These are phyloP conservation scores for Solanum bukasovii DNA, from an alignment of 257 asterid genomes.

Conservation along the genomic window DNA sequence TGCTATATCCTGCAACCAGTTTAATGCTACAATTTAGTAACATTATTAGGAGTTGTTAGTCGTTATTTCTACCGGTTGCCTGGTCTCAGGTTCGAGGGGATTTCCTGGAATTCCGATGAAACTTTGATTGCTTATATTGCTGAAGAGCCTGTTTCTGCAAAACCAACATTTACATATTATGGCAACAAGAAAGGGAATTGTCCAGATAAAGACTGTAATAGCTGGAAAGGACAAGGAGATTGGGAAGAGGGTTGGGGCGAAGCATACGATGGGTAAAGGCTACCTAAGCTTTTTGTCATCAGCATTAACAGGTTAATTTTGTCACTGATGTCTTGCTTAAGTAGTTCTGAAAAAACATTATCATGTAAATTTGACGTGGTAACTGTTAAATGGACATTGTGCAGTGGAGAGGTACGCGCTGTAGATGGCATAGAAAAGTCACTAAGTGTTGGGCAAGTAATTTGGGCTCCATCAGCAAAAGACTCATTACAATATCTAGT, in stretches of 20 bases:
- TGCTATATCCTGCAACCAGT: background rate
- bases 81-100: conserved; percentile 82
- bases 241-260: conserved; percentile 99
- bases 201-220: conserved; percentile 53
- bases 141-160: conserved; percentile 62
- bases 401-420: conserved; percentile 68
- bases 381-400: conserved; percentile 1
- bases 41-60: background rate
- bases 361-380: background rate
- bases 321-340: background rate
- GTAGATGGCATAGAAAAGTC: conserved; percentile 49
- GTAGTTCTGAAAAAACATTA: background rate
- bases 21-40: background rate
- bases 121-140: conserved; percentile 80
- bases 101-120: conserved; percentile 88
- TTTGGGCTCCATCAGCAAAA: conserved; percentile 67
- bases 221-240: conserved; percentile 86
- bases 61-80: background rate
- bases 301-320: conserved; percentile 35
- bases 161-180: conserved; percentile 47
- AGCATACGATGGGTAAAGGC: conserved; percentile 75
- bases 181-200: conserved; percentile 43
- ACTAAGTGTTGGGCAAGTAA: conserved; percentile 78
- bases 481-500: conserved; percentile 44
- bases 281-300: conserved; percentile 77